Evolutionary conservation across 139 green algal genomes (phyloP), one percentile per base, ranked within the genome.

Genomic region (Chlamydomonas asymmetrica): DNA sequence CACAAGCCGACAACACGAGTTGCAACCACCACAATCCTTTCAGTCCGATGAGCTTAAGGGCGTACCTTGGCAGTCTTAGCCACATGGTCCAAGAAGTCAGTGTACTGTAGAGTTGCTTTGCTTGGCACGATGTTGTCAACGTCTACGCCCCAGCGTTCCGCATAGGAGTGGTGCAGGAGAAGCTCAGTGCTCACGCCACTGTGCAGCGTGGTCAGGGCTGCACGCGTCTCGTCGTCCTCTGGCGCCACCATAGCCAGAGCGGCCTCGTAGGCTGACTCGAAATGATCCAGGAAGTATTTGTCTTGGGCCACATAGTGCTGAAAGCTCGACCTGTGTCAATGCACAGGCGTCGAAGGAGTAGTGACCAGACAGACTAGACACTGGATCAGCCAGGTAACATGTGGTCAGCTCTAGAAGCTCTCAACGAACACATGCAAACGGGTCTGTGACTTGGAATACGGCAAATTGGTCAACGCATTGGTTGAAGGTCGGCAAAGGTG

Each of bases 291-390:
- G 56, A 90, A 94, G 66, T 80, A 76, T 7, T 82, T 79, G 52
- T 94, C 90, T 64, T 94, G 83, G 0, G 68, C 77, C 1, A 93
- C 71, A 54, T 90, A 93, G 76, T 76, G 63, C 70, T 88, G 82
- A 59, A 90, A 90, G 9, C 75, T 45, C 2, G 56, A 52, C 66
- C 87, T 90, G 87, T 41, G 27, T n/a, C 2, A 23, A 63, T n/a
- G n/a, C 45, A 32, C 3, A 54, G 34, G 45, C 65, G 18, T 34
- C 22, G 43, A 23, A 61, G 54, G 31, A n/a, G 6, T 41, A 50
- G 35, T 32, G 32, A 25, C n/a, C 18, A 31, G 16, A 49, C 6
- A 3, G 34, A 9, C 18, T 37, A 39, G 34, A 29, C 64, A 60
- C 18, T 10, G 4, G 27, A 56, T 9, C 37, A 52, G 63, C 13